Evolutionary conservation across 2,329 filamentous ascomycete species (phyloP).

Genomic region (Elsinoe australis): DNA sequence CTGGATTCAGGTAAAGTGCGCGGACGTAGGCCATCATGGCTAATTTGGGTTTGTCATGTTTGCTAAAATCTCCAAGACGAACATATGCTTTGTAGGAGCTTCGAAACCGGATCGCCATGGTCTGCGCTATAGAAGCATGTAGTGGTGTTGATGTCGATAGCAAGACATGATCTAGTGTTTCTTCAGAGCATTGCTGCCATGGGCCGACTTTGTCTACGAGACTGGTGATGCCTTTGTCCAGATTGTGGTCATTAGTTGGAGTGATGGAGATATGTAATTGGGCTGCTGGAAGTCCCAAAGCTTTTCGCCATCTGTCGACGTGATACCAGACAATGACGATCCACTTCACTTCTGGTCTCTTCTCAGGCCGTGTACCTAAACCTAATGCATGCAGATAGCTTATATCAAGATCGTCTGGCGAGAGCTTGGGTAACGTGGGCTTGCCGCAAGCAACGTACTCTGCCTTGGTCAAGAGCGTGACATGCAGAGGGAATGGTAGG

Average conservation of each 20-base stretch:
- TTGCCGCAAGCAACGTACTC: slow-evolving; percentile 1
- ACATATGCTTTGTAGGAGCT: slow-evolving; percentile 5
- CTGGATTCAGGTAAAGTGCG: background rate
- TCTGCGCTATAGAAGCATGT: background rate
- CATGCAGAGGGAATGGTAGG: background rate
- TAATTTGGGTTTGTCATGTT: background rate
- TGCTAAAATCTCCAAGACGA: slow-evolving; percentile 2
- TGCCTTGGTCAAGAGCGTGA: slow-evolving; percentile 10
- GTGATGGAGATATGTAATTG: slow-evolving; percentile 18
- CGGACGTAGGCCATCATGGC: slow-evolving; percentile 6
- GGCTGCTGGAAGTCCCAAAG: background rate
- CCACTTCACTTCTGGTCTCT: background rate
- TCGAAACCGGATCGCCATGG: background rate
- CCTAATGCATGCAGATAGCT: slow-evolving; percentile 7
- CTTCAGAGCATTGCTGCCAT: background rate
- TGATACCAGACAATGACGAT: slow-evolving; percentile 18
- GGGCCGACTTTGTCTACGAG: background rate
- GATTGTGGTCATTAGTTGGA: slow-evolving; percentile 10
- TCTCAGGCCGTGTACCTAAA: background rate
- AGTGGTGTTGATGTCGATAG: background rate
- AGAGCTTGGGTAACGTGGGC: background rate
- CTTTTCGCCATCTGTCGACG: slow-evolving; percentile 7
- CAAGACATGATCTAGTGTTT: slow-evolving; percentile 9
- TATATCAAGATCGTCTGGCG: background rate
- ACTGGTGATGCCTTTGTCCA: slow-evolving; percentile 17